Conservation (phyloP, 202 grass and related monocot genomes). For the Setaria italica region DNA sequence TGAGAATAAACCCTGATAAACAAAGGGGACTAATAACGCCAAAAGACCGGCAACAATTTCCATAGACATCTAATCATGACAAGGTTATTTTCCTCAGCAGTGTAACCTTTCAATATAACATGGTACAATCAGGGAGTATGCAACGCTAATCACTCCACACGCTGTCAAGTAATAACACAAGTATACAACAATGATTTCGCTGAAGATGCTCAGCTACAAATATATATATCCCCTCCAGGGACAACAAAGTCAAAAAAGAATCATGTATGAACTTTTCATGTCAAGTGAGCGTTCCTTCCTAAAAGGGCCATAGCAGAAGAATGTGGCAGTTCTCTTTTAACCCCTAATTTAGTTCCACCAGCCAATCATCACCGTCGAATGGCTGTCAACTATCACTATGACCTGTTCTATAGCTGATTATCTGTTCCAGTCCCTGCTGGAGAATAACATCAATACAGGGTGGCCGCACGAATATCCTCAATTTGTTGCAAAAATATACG, state of each 20-base stretch:
- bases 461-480: constrained; percentile 27
- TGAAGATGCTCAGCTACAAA: constrained; percentile 48
- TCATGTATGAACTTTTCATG: constrained; percentile 47
- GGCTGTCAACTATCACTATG: constrained; percentile 41
- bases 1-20: constrained; percentile 10
- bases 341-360: constrained; percentile 41
- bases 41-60: constrained; percentile 1
- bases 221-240: constrained; percentile 49
- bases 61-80: not conserved
- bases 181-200: constrained; percentile 55
- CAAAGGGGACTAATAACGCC: not conserved
- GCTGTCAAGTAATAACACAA: constrained; percentile 50
- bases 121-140: constrained; percentile 43
- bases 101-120: constrained; percentile 30
- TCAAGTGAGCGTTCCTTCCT: constrained; percentile 30
- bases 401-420: constrained; percentile 46
- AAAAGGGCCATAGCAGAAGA: constrained; percentile 46
- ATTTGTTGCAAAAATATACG: constrained; percentile 40
- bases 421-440: constrained; percentile 43
- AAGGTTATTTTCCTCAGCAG: constrained; percentile 16
- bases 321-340: constrained; percentile 22
- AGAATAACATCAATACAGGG: constrained; percentile 53
- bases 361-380: constrained; percentile 23
- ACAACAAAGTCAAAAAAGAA: constrained; percentile 50
- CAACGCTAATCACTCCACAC: constrained; percentile 51